phyloP scores from a whole-genome alignment of 371 early-diverging fungal genomes.

The Mucor plumbeus region DNA sequence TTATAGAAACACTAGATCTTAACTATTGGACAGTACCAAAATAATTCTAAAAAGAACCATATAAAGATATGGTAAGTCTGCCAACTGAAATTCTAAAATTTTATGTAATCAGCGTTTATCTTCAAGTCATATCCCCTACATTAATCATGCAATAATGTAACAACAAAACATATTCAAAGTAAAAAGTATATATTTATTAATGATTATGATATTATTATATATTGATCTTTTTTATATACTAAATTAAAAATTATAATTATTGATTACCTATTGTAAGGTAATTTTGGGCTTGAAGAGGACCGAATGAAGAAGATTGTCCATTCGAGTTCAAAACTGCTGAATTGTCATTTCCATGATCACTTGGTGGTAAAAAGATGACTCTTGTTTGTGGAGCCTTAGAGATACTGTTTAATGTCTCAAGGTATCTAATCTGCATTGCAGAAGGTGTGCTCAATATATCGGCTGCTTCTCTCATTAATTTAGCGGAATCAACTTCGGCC shows the following conservation, averaged over 20 bases:
- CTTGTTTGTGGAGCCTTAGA: conserved; percentile 17
- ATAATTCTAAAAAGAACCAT: too few species aligned
- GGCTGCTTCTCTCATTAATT: conserved; percentile 92
- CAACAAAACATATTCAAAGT: too few species aligned
- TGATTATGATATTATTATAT: too few species aligned
- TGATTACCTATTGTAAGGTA: conserved; percentile 9
- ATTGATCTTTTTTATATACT: too few species aligned
- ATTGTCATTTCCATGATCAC: not conserved
- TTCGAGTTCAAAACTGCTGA: conserved; percentile 2
- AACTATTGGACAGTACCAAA: too few species aligned
- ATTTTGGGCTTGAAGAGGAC: conserved; percentile 20
- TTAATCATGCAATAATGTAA: too few species aligned
- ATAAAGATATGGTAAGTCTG: too few species aligned
- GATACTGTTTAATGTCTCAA: conserved; percentile 75
- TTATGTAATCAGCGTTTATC: too few species aligned
- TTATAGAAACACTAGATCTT: too few species aligned
- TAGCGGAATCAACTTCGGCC: conserved; percentile 93
- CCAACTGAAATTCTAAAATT: too few species aligned
- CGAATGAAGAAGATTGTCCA: conserved; percentile 16
- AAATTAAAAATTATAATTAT: not conserved
- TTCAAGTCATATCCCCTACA: too few species aligned
- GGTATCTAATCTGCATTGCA: conserved; percentile 87
- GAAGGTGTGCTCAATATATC: conserved; percentile 73
- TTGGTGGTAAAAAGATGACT: conserved; percentile 20
- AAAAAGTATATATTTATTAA: too few species aligned